Percentiles rank a stretch among this genome's conserved stretches.
Evolutionary conservation across 768 basidiomycete species (phyloP).

Genomic region (Leccinellum albellum): DNA sequence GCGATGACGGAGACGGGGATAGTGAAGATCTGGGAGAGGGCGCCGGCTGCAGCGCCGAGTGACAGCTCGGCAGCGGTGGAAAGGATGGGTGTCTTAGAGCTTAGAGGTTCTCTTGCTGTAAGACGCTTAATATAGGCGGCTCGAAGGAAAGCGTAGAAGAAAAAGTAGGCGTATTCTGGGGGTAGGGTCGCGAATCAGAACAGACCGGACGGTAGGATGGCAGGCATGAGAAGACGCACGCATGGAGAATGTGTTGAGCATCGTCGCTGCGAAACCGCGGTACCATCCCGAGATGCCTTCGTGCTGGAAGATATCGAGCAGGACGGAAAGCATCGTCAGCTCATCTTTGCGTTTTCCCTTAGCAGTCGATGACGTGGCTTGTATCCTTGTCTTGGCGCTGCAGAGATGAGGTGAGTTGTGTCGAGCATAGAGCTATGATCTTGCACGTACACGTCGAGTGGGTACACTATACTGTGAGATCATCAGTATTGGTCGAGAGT

Average conservation of each 20-base stretch:
- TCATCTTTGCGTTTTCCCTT: constrained; percentile 50
- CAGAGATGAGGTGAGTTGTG: constrained; percentile 6
- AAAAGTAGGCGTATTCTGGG: constrained; percentile 98
- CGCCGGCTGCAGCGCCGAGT: constrained; percentile 90
- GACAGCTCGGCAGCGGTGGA: constrained; percentile 79
- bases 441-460: constrained; percentile 79
- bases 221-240: constrained; percentile 44
- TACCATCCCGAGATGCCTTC: constrained; percentile 86
- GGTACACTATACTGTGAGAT: constrained; percentile 76
- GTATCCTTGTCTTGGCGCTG: constrained; percentile 93
- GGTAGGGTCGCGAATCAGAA: background rate
- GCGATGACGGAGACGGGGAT: constrained; percentile 98
- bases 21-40: constrained; percentile 94
- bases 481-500: background rate
- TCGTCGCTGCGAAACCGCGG: constrained; percentile 90
- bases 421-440: background rate
- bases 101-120: constrained; percentile 51
- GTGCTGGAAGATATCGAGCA: constrained; percentile 67
- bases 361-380: constrained; percentile 61
- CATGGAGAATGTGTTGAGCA: constrained; percentile 98
- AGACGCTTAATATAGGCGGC: constrained; percentile 75
- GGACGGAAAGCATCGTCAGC: constrained; percentile 56
- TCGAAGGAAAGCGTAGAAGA: constrained; percentile 94
- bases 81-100: constrained; percentile 57
- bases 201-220: background rate